A percentile compares a stretch with the other conserved stretches of the same genome.
phyloP scores from a whole-genome alignment of 140 eudicot species.

The Erigeron philadelphicus region DNA sequence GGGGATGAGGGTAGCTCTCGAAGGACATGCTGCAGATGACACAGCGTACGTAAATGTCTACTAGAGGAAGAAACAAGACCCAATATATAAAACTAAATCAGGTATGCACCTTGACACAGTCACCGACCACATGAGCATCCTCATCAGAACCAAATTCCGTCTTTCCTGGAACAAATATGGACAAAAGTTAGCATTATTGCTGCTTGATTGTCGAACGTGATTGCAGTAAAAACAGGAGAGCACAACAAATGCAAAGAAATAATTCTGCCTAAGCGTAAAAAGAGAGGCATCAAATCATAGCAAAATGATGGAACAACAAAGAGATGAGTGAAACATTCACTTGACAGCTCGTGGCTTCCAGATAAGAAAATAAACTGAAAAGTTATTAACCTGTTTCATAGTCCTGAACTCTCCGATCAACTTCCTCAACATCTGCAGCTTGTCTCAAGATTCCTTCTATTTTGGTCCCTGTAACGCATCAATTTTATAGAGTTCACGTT shows the following conservation, averaged over 20 bases:
- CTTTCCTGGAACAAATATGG: slow-evolving; percentile 51
- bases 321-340: not conserved
- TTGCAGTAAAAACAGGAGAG: not conserved
- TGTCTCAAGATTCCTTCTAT: slow-evolving; percentile 94
- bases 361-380: not conserved
- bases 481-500: not conserved
- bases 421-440: slow-evolving; percentile 95
- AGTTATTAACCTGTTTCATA: slow-evolving; percentile 70
- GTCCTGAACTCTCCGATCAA: slow-evolving; percentile 84
- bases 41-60: slow-evolving; percentile 11
- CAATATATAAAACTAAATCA: slow-evolving; percentile 3
- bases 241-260: too few relatives aligned
- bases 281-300: too few relatives aligned
- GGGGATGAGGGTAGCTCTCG: slow-evolving; percentile 98
- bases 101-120: slow-evolving; percentile 84
- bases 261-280: not conserved
- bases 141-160: slow-evolving; percentile 74
- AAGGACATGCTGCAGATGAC: slow-evolving; percentile 72
- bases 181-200: slow-evolving; percentile 18
- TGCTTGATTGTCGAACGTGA: not conserved
- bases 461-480: slow-evolving; percentile 49
- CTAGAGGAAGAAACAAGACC: slow-evolving; percentile 1
- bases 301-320: not conserved
- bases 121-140: slow-evolving; percentile 95
- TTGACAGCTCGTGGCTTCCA: not conserved